Evolutionary conservation across 1,284 basidiomycete genomes (phyloP), one percentile per base, ranked within the genome.

Genomic region (Pterulicium gracile): DNA sequence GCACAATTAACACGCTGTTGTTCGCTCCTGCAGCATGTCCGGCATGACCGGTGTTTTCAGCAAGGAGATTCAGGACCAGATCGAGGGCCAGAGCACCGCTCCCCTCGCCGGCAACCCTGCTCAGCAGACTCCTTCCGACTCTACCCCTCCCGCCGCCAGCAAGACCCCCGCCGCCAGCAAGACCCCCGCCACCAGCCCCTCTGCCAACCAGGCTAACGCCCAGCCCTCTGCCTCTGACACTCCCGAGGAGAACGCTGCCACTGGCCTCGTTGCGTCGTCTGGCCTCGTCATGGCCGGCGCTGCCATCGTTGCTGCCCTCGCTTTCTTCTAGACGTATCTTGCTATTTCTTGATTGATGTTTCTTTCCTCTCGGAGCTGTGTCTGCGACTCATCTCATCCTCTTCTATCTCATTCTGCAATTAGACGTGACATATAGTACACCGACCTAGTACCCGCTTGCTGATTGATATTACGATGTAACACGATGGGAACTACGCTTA

Each of bases 41-140:
- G 64, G 69, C 49, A 87, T 87, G 84, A 69, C 65, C 12, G 86
- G 85, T 40, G 56, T 55, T 0, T 87, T 88, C 67, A 77, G 68
- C 59, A 54, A 70, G 0, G 56, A 66, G 1, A 60, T 77, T 4
- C 66, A 72, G 49, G 62, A 69, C 1, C 67, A 81, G 58, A 79
- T 87, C 52, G 63, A 66, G 41, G 81, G 77, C 14, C 68, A 77
- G 50, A 67, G 74, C 1, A 73, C 79, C 4, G 75, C 77, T 2
- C 72, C 77, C 32, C 62, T 76, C 14, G 69, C 66, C n/a, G 61
- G 56, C 2, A n/a, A n/a, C n/a, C n/a, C n/a, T n/a, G 19, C 60
- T n/a, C 7, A 7, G 7, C 44, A 55, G 12, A 35, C 54, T 21
- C 2, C 58, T 0, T 23, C 53, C 13, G 32, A 49, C 12, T 24